Evolutionary conservation across 2,329 filamentous ascomycete species (phyloP), one percentile per base, ranked within the genome.

Genomic region (Neurospora sp.): DNA sequence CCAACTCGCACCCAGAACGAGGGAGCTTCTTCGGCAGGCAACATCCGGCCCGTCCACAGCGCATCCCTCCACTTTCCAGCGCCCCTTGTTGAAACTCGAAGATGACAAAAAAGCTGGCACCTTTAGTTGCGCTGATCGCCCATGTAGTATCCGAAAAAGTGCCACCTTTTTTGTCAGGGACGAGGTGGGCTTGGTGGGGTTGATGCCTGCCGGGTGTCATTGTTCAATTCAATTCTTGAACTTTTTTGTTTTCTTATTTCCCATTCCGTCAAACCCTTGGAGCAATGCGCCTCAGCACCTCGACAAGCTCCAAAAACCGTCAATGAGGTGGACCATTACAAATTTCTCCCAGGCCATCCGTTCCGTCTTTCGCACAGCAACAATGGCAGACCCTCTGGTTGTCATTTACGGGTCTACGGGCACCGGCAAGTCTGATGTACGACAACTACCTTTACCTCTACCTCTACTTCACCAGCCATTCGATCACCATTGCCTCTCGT

Each of bases 361-460:
- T 8, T 67, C 68, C 23, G 36, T 66, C 11, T 15, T 70, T 8
- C 8, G 19, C 19, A 68, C 66, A 46, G 62, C 62, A 8, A 62
- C 17, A 33, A 68, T 10, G 37, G 33, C 38, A 74, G 62, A 28
- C 43, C 75, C 75, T 38, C 68, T 77, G 19, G 73, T 77, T 37
- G 73, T 76, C 65, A 76, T 77, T 62, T 76, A 75, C 67, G 75
- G 75, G 19, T 76, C 75, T 28, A 77, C 75, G n/a, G 75, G 75
- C 37, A 76, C 75, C 23, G 75, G 75, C 67, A 82, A 82, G 75
- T 82, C 80, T 66, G 80, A 82, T 75, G 80, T 81, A 71, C 52
- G 52, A n/a, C 52, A 36, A 4, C 28, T 62, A 36, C 28, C 52
- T 62, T 28, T 62, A 33, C 52, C 52, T 62, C 39, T 75, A 69